These are phyloP conservation scores for Lanmaoa pseudosensibilis DNA, from an alignment of 768 basidiomycete genomes.

Conservation along the genomic window DNA sequence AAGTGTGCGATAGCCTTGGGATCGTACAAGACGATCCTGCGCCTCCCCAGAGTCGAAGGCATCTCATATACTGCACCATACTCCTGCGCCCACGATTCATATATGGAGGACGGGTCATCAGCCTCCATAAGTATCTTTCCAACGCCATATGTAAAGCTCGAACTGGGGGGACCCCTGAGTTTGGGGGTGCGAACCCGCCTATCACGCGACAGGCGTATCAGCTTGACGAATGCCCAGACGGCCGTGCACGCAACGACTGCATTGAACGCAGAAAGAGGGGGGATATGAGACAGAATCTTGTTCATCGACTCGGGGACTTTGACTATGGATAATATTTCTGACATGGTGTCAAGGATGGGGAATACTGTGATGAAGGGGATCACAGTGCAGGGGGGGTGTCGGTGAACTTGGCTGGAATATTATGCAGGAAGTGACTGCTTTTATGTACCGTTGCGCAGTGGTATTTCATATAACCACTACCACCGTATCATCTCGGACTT, in stretches of 20 bases:
- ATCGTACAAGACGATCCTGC: conserved; percentile 34
- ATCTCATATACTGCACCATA: conserved; percentile 17
- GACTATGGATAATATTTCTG: background rate
- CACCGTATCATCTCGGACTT: too few species aligned
- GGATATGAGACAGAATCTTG: background rate
- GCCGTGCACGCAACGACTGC: background rate
- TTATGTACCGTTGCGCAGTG: too few species aligned
- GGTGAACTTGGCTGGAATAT: too few species aligned
- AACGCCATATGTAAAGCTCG: conserved; percentile 18
- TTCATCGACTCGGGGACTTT: background rate
- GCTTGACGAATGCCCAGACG: conserved; percentile 5
- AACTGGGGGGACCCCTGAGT: conserved; percentile 19
- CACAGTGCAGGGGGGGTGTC: too few species aligned
- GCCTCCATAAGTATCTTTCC: conserved; percentile 3
- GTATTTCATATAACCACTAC: too few species aligned
- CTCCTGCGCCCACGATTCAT: conserved; percentile 21
- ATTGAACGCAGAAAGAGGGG: background rate
- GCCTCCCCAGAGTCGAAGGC: conserved; percentile 12
- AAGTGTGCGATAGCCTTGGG: conserved; percentile 34
- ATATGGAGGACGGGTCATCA: conserved; percentile 6
- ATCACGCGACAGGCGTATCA: conserved; percentile 7
- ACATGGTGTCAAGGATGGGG: too few species aligned
- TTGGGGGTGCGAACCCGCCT: conserved; percentile 13
- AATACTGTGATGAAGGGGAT: too few species aligned
- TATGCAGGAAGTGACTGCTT: too few species aligned